phyloP scores from a whole-genome alignment of 805 yeast genomes.

The Spencermartinsiella europaea region DNA sequence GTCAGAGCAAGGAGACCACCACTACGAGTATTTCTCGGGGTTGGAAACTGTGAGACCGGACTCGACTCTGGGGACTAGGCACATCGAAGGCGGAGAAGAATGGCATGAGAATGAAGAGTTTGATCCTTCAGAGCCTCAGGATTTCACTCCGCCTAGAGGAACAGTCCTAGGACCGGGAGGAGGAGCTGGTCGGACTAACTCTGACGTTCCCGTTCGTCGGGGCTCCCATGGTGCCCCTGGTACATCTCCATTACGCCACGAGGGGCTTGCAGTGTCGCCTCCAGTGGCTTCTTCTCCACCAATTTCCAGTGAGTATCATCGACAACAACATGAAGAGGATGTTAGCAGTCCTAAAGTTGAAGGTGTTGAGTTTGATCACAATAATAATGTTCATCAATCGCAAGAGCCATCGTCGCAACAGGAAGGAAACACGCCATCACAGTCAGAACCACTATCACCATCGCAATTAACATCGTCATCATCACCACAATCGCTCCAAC shows the following conservation, averaged over 20 bases:
- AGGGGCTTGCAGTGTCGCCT: background rate
- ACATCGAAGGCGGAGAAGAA: conserved; percentile 24
- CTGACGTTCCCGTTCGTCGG: background rate
- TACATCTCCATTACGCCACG: no score
- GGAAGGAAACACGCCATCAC: background rate
- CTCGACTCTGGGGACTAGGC: conserved; percentile 40
- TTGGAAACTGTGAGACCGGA: conserved; percentile 38
- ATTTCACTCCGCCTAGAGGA: conserved; percentile 50
- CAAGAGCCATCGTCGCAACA: background rate
- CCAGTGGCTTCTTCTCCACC: background rate
- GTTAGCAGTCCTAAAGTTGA: background rate
- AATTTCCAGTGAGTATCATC: background rate
- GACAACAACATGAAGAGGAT: background rate
- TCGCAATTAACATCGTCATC: no score
- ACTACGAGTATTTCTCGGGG: conserved; percentile 85
- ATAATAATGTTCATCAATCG: no score
- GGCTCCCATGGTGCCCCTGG: no score
- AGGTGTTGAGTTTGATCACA: no score
- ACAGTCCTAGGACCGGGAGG: no score
- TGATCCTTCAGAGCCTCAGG: conserved; percentile 92
- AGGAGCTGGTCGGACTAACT: no score
- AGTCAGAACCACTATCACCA: background rate
- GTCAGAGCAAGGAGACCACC: conserved; percentile 84
- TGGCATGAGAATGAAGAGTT: conserved; percentile 45
- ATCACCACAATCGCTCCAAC: background rate